Evolutionary conservation across 2,329 filamentous ascomycete species (phyloP).

Genomic region (Plectosphaerella sp.): DNA sequence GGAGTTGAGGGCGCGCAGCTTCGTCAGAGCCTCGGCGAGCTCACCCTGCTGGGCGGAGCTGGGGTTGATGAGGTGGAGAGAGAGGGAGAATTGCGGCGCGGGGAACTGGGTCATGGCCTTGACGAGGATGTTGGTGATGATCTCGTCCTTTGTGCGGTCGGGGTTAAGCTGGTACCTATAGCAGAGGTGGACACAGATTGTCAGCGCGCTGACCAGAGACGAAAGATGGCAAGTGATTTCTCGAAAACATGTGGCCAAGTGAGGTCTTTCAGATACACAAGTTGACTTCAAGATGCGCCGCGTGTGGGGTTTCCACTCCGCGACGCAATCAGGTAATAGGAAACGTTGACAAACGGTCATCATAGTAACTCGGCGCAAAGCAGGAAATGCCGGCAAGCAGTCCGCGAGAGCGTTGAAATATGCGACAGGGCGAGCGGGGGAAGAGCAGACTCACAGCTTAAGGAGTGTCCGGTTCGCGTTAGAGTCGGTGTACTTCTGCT

Average conservation of each 20-base stretch:
- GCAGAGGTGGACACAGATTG: conserved; percentile 51
- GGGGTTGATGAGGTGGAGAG: conserved; percentile 87
- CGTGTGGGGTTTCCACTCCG: conserved; percentile 51
- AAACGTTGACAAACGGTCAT: conserved; percentile 88
- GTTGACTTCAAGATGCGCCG: conserved; percentile 59
- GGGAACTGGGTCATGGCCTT: conserved; percentile 98
- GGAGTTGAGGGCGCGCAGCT: conserved; percentile 78
- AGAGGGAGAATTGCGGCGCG: conserved; percentile 89
- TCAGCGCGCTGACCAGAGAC: conserved; percentile 1
- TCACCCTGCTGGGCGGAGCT: conserved; percentile 63
- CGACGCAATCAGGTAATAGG: conserved; percentile 87
- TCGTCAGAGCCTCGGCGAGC: conserved; percentile 85
- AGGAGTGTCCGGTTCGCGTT: conserved; percentile 94
- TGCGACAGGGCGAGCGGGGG: not conserved
- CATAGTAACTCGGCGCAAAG: conserved; percentile 37
- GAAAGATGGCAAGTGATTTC: not conserved
- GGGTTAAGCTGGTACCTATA: conserved; percentile 98
- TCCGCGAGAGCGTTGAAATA: conserved; percentile 5
- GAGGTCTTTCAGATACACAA: conserved; percentile 8
- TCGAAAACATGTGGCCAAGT: not conserved
- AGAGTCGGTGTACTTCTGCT: conserved; percentile 88
- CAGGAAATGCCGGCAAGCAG: conserved; percentile 9
- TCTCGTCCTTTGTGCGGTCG: conserved; percentile 92
- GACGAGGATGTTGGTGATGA: conserved; percentile 97
- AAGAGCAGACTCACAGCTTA: conserved; percentile 80